A percentile compares a stretch with the other conserved stretches of the same genome.
Evolutionary conservation across 805 yeast species (phyloP).

Genomic region (Priceomyces haplophilus): DNA sequence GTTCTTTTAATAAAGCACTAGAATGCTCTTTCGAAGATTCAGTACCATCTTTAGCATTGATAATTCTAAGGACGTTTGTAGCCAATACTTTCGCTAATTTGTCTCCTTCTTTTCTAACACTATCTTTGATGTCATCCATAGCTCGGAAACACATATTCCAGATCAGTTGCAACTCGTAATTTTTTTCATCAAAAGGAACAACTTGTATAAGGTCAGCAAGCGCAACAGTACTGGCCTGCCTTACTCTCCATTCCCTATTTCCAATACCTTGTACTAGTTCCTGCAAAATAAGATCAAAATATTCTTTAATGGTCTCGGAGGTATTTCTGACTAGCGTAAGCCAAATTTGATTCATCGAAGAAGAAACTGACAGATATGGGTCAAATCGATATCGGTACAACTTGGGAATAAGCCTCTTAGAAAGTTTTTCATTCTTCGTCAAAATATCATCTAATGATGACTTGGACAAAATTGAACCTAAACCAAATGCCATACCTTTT

Average conservation of each 20-base stretch:
- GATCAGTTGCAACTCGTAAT: conserved; percentile 54
- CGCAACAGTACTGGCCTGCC: conserved; percentile 83
- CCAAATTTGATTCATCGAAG: conserved; percentile 91
- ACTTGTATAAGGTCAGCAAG: conserved; percentile 65
- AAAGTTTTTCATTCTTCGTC: conserved; percentile 48
- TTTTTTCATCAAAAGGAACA: conserved; percentile 52
- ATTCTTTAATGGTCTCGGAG: conserved; percentile 47
- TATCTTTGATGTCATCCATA: conserved; percentile 92
- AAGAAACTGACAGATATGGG: conserved; percentile 70
- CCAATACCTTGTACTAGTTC: conserved; percentile 72
- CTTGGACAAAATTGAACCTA: conserved; percentile 80
- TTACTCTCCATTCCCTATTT: conserved; percentile 84
- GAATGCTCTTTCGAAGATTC: conserved; percentile 38
- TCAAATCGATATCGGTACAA: conserved; percentile 82
- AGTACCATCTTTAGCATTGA: conserved; percentile 45
- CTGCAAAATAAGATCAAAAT: conserved; percentile 56
- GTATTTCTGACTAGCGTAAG: conserved; percentile 61
- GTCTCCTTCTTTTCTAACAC: conserved; percentile 80
- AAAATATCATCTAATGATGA: conserved; percentile 66
- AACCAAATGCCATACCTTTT: conserved; percentile 91
- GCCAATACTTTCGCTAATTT: conserved; percentile 67
- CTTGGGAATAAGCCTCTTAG: conserved; percentile 71
- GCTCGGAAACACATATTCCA: conserved; percentile 88
- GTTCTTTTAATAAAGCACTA: conserved; percentile 45
- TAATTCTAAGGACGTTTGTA: conserved; percentile 53